Evolutionary conservation across 805 yeast species (phyloP).

Genomic region (Suhomyces emberorum): DNA sequence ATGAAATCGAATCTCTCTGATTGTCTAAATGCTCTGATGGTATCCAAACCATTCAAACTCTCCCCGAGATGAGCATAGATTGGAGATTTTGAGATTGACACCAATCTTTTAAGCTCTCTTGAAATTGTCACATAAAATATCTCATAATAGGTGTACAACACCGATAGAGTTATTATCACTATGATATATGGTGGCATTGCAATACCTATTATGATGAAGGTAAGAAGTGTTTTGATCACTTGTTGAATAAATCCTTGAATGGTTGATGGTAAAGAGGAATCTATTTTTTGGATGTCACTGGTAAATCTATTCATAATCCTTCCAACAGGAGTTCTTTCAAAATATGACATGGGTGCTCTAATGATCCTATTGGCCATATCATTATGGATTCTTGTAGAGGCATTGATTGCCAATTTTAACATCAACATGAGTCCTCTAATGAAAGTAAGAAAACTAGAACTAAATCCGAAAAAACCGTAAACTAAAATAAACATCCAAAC

Average conservation of each 20-base stretch:
- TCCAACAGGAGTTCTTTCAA: conserved; percentile 30
- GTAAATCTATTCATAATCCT: conserved; percentile 28
- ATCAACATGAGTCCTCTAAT: conserved; percentile 18
- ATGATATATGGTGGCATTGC: conserved; percentile 24
- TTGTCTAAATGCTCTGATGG: conserved; percentile 24
- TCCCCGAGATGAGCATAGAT: conserved; percentile 28
- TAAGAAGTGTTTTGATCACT: conserved; percentile 16
- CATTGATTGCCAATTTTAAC: conserved; percentile 20
- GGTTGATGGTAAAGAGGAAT: conserved; percentile 19
- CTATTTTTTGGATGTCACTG: conserved; percentile 23
- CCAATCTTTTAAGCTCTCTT: conserved; percentile 25
- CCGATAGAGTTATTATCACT: conserved; percentile 16
- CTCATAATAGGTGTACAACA: conserved; percentile 22
- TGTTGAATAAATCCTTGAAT: conserved; percentile 16
- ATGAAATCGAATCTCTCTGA: conserved; percentile 20
- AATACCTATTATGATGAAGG: conserved; percentile 21
- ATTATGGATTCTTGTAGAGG: conserved; percentile 22
- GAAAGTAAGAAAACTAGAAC: conserved; percentile 14
- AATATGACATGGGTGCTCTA: conserved; percentile 28
- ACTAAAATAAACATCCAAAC: conserved; percentile 18
- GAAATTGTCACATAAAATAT: conserved; percentile 24
- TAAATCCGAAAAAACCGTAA: conserved; percentile 15
- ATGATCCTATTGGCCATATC: conserved; percentile 23
- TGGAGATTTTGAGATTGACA: conserved; percentile 23
- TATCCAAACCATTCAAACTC: conserved; percentile 26